A percentile compares a stretch with the other conserved stretches of the same genome.
These are phyloP conservation scores for Potentilla sterilis DNA, from an alignment of 306 rosid genomes.

Conservation along the genomic window DNA sequence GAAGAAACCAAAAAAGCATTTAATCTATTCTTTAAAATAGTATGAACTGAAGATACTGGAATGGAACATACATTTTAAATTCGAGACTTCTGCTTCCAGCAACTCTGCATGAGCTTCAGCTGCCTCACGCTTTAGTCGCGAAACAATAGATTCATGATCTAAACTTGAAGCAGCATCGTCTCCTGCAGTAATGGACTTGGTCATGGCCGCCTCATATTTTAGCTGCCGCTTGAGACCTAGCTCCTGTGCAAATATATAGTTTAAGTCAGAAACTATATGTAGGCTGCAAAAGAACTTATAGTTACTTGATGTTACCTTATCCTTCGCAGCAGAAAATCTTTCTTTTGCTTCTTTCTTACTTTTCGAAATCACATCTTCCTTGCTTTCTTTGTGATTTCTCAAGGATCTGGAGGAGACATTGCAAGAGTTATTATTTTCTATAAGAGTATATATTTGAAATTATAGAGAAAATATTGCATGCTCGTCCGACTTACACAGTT, in stretches of 20 bases:
- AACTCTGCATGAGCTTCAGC: constrained; percentile 52
- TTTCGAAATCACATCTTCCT: too few species aligned
- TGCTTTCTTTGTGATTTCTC: too few species aligned
- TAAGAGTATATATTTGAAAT: too few species aligned
- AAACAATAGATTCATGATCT: constrained; percentile 30
- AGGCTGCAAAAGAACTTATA: neutral
- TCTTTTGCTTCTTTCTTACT: too few species aligned
- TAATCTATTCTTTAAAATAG: neutral
- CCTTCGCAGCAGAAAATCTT: too few species aligned
- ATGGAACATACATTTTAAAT: constrained; percentile 44
- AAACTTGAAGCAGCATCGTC: constrained; percentile 23
- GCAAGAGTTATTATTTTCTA: too few species aligned
- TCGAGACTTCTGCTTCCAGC: constrained; percentile 37
- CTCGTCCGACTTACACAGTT: neutral
- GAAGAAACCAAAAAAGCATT: too few species aligned
- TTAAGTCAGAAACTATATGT: neutral
- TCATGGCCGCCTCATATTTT: constrained; percentile 29
- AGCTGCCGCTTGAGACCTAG: constrained; percentile 33
- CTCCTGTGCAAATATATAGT: constrained; percentile 21
- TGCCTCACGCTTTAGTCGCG: constrained; percentile 40
- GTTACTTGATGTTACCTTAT: too few species aligned
- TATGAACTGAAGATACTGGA: neutral
- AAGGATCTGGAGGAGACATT: too few species aligned
- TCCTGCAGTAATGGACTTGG: constrained; percentile 13
- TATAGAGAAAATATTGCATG: neutral